A percentile compares a stretch with the other conserved stretches of the same genome.
phyloP scores from a whole-genome alignment of 2,329 filamentous ascomycete genomes.

The Arthrocladium fulminans region DNA sequence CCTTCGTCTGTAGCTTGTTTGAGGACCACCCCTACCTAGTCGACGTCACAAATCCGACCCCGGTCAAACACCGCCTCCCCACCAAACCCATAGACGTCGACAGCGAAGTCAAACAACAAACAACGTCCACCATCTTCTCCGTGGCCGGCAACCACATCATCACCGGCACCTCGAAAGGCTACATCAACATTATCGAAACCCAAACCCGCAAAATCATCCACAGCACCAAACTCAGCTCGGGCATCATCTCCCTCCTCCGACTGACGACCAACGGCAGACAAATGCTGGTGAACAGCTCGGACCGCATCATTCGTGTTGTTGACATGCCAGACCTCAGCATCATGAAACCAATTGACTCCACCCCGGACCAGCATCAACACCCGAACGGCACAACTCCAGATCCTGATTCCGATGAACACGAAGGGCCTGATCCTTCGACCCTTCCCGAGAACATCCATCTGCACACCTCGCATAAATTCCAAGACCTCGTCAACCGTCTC shows the following conservation, averaged over 20 bases:
- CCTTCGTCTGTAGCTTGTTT: constrained; percentile 85
- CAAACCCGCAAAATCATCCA: constrained; percentile 73
- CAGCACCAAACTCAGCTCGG: constrained; percentile 77
- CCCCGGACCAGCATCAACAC: constrained; percentile 1
- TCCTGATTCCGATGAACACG: constrained; percentile 47
- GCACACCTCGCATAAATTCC: constrained; percentile 93
- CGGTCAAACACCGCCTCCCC: constrained; percentile 67
- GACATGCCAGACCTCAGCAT: constrained; percentile 66
- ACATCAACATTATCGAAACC: constrained; percentile 88
- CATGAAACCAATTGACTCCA: constrained; percentile 14
- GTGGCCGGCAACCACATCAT: constrained; percentile 79
- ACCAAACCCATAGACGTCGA: constrained; percentile 63
- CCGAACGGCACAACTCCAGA: constrained; percentile 8
- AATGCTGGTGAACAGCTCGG: constrained; percentile 83
- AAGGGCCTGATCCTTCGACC: constrained; percentile 51
- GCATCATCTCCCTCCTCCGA: constrained; percentile 79
- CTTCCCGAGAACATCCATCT: constrained; percentile 60
- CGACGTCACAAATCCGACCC: constrained; percentile 61
- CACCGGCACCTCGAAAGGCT: constrained; percentile 88
- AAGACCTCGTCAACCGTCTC: constrained; percentile 89
- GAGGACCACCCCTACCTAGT: constrained; percentile 88
- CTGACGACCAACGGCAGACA: constrained; percentile 78
- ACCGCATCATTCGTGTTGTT: constrained; percentile 89
- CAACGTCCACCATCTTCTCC: constrained; percentile 85
- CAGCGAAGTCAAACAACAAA: constrained; percentile 89